These are phyloP conservation scores for Cadophora luteo-olivacea DNA, from an alignment of 2,329 filamentous ascomycete genomes.

Conservation along the genomic window DNA sequence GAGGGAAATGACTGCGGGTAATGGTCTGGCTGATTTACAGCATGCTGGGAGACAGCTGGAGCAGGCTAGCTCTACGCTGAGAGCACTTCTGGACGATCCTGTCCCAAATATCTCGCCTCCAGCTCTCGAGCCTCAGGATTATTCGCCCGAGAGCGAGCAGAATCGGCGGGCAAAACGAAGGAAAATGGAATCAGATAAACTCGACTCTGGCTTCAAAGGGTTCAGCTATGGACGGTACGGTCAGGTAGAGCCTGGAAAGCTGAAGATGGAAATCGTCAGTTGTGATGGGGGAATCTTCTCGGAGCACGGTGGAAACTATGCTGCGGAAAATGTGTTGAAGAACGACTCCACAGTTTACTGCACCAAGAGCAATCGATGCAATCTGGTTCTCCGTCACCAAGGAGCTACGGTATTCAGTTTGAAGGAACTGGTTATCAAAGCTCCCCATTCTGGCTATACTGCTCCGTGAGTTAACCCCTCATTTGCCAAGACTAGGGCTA, in stretches of 20 bases:
- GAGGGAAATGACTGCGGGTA: slow-evolving; percentile 27
- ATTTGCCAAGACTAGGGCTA: slow-evolving; percentile 20
- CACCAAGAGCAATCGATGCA: slow-evolving; percentile 86
- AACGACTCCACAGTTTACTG: slow-evolving; percentile 89
- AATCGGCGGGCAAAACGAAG: slow-evolving; percentile 68
- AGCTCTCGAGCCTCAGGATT: slow-evolving; percentile 31
- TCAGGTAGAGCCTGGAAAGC: slow-evolving; percentile 80
- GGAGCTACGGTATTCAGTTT: slow-evolving; percentile 82
- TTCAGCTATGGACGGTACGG: slow-evolving; percentile 87
- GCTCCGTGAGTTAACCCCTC: slow-evolving; percentile 71
- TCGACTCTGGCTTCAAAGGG: slow-evolving; percentile 53
- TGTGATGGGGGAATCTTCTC: slow-evolving; percentile 82
- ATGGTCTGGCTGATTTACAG: slow-evolving; percentile 36
- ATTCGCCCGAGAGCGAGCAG: slow-evolving; percentile 49
- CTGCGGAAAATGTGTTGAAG: slow-evolving; percentile 81
- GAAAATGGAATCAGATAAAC: slow-evolving; percentile 71
- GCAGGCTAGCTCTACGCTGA: slow-evolving; percentile 37
- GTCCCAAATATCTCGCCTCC: slow-evolving; percentile 36
- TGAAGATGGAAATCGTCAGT: slow-evolving; percentile 87
- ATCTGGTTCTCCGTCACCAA: slow-evolving; percentile 83
- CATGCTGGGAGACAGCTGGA: slow-evolving; percentile 40
- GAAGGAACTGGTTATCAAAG: slow-evolving; percentile 87
- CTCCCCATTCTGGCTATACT: slow-evolving; percentile 80
- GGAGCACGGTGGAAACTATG: slow-evolving; percentile 64
- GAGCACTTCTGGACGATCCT: slow-evolving; percentile 40